Conservation (phyloP, 352 stramenopile species). For the Globisporangium solare region DNA sequence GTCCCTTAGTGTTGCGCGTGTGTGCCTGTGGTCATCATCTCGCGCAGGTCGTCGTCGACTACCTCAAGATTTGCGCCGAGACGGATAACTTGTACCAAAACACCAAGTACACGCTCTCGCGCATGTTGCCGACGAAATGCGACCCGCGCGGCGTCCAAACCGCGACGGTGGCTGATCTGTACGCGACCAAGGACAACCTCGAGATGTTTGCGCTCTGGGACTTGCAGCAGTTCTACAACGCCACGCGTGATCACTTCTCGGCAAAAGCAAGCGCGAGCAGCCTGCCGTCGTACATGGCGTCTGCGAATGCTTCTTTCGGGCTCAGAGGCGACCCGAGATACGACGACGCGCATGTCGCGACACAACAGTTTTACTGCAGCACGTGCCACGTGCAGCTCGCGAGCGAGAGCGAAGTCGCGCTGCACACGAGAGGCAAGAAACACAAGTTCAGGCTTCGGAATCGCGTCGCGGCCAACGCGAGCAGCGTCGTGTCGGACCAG, state of each 20-base stretch:
- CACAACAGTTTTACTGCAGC: conserved; percentile 61
- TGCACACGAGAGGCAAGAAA: conserved; percentile 76
- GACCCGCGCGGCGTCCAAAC: conserved; percentile 19
- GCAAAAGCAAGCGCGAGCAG: conserved; percentile 31
- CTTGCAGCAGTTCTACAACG: conserved; percentile 46
- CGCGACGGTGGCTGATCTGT: conserved; percentile 56
- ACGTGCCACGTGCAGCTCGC: conserved; percentile 64
- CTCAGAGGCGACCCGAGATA: conserved; percentile 12
- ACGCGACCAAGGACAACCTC: conserved; percentile 47
- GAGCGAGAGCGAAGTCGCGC: conserved; percentile 69
- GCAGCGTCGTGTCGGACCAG: neutral
- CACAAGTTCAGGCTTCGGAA: conserved; percentile 76
- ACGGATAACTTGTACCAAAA: conserved; percentile 88
- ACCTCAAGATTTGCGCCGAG: conserved; percentile 65
- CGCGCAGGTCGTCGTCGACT: conserved; percentile 47
- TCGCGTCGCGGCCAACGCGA: conserved; percentile 41
- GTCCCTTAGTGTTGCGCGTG: neutral
- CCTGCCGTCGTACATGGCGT: conserved; percentile 21
- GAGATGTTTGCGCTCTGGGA: conserved; percentile 79
- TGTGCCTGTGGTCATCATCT: neutral
- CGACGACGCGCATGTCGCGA: conserved; percentile 36
- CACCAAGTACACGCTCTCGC: conserved; percentile 88
- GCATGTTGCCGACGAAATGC: conserved; percentile 75
- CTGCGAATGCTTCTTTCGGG: conserved; percentile 22
- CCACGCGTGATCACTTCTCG: conserved; percentile 47